Evolutionary conservation across 208 protist genomes (phyloP).

Genomic region (Leishmania major): DNA sequence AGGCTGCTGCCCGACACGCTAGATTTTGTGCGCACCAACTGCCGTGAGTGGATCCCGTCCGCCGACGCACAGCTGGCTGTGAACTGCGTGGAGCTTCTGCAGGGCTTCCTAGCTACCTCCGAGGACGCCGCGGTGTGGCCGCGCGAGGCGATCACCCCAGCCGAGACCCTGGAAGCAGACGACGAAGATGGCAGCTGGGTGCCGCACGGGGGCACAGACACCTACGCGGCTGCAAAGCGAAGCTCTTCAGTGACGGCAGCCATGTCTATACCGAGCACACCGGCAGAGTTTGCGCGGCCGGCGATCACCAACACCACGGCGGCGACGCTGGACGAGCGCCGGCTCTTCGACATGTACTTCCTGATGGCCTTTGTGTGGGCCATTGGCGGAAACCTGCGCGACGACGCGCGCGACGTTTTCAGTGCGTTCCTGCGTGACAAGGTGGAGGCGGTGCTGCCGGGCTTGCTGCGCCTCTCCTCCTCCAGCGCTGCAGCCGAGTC

Average conservation of each 20-base stretch:
- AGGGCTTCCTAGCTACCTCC: slow-evolving; percentile 66
- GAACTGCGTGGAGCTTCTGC: slow-evolving; percentile 91
- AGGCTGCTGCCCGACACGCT: slow-evolving; percentile 79
- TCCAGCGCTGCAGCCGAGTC: neutral
- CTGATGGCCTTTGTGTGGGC: slow-evolving; percentile 97
- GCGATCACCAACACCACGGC: slow-evolving; percentile 60
- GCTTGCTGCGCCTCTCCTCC: slow-evolving; percentile 27
- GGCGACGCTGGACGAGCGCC: slow-evolving; percentile 42
- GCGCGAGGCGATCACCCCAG: slow-evolving; percentile 38
- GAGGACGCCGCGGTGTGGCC: slow-evolving; percentile 64
- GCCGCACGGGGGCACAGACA: slow-evolving; percentile 7
- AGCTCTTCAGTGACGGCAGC: slow-evolving; percentile 14
- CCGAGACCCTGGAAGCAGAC: slow-evolving; percentile 35
- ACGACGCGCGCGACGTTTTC: slow-evolving; percentile 86
- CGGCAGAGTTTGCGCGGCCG: slow-evolving; percentile 74
- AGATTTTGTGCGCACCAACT: slow-evolving; percentile 87
- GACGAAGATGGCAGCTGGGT: slow-evolving; percentile 27
- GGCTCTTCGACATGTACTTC: slow-evolving; percentile 94
- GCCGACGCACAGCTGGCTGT: slow-evolving; percentile 91
- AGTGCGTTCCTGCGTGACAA: slow-evolving; percentile 80
- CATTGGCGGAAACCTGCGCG: slow-evolving; percentile 94
- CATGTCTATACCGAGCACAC: slow-evolving; percentile 32
- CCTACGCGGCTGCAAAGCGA: slow-evolving; percentile 12
- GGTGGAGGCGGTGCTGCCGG: slow-evolving; percentile 71
- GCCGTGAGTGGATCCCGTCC: slow-evolving; percentile 90